Evolutionary conservation across 495 filamentous ascomycete genomes (phyloP).

Genomic region (Sporormia fimetaria): DNA sequence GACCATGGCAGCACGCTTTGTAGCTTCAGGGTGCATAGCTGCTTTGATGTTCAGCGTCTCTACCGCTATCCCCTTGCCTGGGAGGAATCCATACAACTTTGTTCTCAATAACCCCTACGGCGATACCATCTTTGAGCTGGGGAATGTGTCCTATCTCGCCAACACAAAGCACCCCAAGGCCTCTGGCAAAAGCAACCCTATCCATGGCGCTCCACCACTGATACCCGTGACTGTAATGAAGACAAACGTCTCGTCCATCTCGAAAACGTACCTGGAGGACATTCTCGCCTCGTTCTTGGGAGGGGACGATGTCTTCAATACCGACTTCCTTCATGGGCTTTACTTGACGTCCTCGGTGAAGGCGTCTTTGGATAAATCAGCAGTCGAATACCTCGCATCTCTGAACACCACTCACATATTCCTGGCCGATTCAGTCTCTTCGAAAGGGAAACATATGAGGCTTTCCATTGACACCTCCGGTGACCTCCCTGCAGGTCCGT

Average conservation of each 20-base stretch:
- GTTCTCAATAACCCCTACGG: slow-evolving; percentile 15
- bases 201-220: background rate
- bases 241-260: slow-evolving; percentile 13
- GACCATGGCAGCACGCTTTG: too few species aligned
- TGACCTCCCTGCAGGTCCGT: slow-evolving; percentile 18
- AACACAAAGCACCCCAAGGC: slow-evolving; percentile 23
- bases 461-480: background rate
- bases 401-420: slow-evolving; percentile 6
- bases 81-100: slow-evolving; percentile 17
- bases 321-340: slow-evolving; percentile 30
- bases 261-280: slow-evolving; percentile 5
- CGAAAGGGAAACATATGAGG: slow-evolving; percentile 2
- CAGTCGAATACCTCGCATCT: slow-evolving; percentile 13
- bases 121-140: slow-evolving; percentile 23
- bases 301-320: slow-evolving; percentile 18
- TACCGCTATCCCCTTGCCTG: too few species aligned
- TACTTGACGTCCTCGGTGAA: slow-evolving; percentile 25
- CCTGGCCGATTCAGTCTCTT: slow-evolving; percentile 3
- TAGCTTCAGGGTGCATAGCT: too few species aligned
- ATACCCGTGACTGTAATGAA: slow-evolving; percentile 23
- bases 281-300: slow-evolving; percentile 10
- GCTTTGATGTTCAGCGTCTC: too few species aligned
- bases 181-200: background rate
- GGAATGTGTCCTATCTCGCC: slow-evolving; percentile 24
- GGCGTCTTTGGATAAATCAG: slow-evolving; percentile 18